Base-by-base conservation (phyloP, 2,329 filamentous ascomycete genomes). In the Verticillium nubilum region DNA sequence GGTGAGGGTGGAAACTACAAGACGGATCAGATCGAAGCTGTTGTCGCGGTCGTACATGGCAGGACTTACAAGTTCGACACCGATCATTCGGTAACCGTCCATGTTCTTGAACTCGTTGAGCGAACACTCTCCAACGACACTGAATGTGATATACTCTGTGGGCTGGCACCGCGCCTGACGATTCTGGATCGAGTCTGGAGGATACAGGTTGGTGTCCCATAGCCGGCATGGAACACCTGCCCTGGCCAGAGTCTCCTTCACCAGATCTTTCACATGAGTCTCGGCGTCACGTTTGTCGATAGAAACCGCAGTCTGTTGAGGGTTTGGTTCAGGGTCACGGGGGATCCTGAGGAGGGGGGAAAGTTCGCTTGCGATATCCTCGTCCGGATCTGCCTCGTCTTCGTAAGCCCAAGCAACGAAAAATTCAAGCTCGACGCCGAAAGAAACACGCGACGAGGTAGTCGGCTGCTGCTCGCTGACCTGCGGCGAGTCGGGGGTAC, bases 61-160 rank as follows among this genome's bases (percentile, higher is more conserved):
- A 2, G 73, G 74, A 29, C 70, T 73, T 15, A 64, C 59, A n/a
- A 76, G 47, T 59, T 76, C 72, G 6, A 76, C 33, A 7, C 59
- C 58, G 4, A 61, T 26, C 66, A 69, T 74, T 1, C 1, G 52
- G 28, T 64, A 64, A 2, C 60, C 60, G 17, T 56, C 62, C 25
- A 61, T 27, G 9, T 23, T 23, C n/a, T 53, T 23, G 9, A 31
- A 47, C 12, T 62, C 54, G n/a, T 37, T n/a, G 5, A 64, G 15
- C n/a, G 61, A 54, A 26, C 28, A 15, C 17, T 63, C 62, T 1
- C 35, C 27, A 15, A 23, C 17, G 9, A 63, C 2, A 5, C 17
- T 27, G 31, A 63, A 63, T 7, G 61, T 26, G 29, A 55, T 57
- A 12, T 47, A 23, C 2, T 47, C 42, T 19, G 15, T 5, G 2